These are phyloP conservation scores for Nitzschia palea DNA, from an alignment of 108 stramenopile genomes.

Conservation along the genomic window DNA sequence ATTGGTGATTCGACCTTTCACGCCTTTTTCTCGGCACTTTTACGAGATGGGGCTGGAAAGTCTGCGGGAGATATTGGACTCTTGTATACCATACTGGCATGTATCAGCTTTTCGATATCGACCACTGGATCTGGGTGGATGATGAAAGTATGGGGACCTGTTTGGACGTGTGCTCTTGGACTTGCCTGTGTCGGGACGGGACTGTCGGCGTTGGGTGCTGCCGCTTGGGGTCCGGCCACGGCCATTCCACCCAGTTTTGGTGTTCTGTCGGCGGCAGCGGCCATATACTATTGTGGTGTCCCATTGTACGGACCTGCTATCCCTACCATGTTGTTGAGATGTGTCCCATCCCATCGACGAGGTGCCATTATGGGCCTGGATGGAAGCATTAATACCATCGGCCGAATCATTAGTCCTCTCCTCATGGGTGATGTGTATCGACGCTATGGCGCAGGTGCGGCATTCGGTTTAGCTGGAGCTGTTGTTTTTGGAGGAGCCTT, in stretches of 20 bases:
- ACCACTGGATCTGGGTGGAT: constrained; percentile 43
- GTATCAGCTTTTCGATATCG: constrained; percentile 63
- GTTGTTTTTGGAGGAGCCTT: constrained; percentile 38
- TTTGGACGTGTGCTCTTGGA: constrained; percentile 61
- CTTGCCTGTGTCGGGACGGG: constrained; percentile 57
- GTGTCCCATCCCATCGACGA: constrained; percentile 64
- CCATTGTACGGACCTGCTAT: constrained; percentile 80
- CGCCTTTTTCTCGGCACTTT: constrained; percentile 73
- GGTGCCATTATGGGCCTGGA: constrained; percentile 78
- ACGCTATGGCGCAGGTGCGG: constrained; percentile 50
- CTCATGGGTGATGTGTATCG: constrained; percentile 66
- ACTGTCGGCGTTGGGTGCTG: constrained; percentile 48
- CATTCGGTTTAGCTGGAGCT: constrained; percentile 58
- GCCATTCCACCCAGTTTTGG: constrained; percentile 15
- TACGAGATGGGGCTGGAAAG: constrained; percentile 48
- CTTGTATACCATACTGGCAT: constrained; percentile 65
- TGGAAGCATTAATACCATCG: constrained; percentile 70
- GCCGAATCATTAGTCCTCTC: constrained; percentile 58
- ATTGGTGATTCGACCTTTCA: constrained; percentile 75
- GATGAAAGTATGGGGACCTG: constrained; percentile 56
- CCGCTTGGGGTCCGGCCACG: constrained; percentile 32
- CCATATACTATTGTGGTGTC: constrained; percentile 70
- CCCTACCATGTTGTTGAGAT: constrained; percentile 76
- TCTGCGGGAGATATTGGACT: constrained; percentile 59
- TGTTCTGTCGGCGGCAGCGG: constrained; percentile 46